Evolutionary conservation across 805 yeast species (phyloP), one percentile per base, ranked within the genome.

Genomic region (Danielozyma ontarioensis): DNA sequence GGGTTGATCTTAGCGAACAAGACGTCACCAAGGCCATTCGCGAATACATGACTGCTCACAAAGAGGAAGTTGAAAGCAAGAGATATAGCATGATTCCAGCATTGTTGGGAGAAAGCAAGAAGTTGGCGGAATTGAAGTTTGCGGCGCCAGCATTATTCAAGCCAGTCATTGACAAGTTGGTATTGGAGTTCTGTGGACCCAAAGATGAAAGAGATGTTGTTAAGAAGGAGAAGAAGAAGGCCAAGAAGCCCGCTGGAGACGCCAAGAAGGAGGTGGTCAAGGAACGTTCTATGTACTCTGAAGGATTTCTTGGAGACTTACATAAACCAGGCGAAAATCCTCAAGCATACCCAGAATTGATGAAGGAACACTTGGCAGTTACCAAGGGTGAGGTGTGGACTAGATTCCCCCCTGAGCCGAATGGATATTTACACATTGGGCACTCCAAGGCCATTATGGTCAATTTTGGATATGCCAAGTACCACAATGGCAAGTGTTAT

Each of bases 351-450:
- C 93, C 95, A 23, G 95, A 87, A 53, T 69, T 86, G 38, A 80
- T 86, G 83, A 70, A 70, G 43, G 82, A 77, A 44, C 98, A 93
- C 58, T 68, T 87, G 48, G 76, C 72, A 36, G 77, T 76, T 44
- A 86, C 95, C 22, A 72, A 76, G 25, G 95, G 96, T 29, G 72
- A 74, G 52, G 97, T 90, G 18, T 79, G 76, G 49, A 93, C 98
- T 3, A 78, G 99, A 57, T 93, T 93, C 65, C 99, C 99, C 29
- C 98, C 98, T 4, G 98, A 93, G 65, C 98, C 98, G 27, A 90
- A 94, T 62, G 98, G 98, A 48, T 93, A 80, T 56, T 72, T 93
- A 53, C 98, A 93, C 59, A 90, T 93, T 59, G 98, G 99, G 28
- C 99, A 93, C 56, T 83, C 96, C 27, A 93, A 93, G 64, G 98